Percentiles rank a stretch among this genome's conserved stretches.
Conservation (phyloP, 2,329 filamentous ascomycete species). For the Niveomyces coronatus region DNA sequence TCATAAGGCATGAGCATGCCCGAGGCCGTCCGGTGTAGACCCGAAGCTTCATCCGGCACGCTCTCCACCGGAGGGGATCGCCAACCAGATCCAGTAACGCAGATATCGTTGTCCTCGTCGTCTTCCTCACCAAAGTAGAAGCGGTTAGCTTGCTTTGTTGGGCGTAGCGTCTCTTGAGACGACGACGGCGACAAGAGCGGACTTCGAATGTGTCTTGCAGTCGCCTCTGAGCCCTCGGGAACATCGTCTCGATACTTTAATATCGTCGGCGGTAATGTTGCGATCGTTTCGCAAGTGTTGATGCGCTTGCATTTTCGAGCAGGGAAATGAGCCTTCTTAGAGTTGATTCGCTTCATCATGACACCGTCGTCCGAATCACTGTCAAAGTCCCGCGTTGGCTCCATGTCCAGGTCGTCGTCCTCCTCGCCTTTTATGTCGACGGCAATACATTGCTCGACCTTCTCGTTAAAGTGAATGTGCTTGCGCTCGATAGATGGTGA, state of each 20-base stretch:
- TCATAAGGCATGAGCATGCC: slow-evolving; percentile 90
- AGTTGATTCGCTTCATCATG: slow-evolving; percentile 65
- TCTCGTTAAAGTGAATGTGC: slow-evolving; percentile 94
- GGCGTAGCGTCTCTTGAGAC: slow-evolving; percentile 72
- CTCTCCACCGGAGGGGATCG: slow-evolving; percentile 20
- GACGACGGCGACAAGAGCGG: slow-evolving; percentile 59
- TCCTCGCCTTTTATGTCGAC: slow-evolving; percentile 76
- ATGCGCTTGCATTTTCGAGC: slow-evolving; percentile 29
- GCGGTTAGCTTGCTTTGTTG: slow-evolving; percentile 54
- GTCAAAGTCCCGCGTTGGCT: slow-evolving; percentile 47
- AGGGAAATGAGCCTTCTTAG: slow-evolving; percentile 37
- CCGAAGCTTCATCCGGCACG: slow-evolving; percentile 40
- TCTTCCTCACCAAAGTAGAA: slow-evolving; percentile 51
- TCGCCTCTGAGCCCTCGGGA: slow-evolving; percentile 52
- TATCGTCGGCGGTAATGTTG: slow-evolving; percentile 77
- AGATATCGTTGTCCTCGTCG: slow-evolving; percentile 36
- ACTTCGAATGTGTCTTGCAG: slow-evolving; percentile 51
- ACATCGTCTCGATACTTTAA: slow-evolving; percentile 75
- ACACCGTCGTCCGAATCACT: slow-evolving; percentile 68
- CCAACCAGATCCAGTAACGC: slow-evolving; percentile 22
- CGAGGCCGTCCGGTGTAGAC: slow-evolving; percentile 68
- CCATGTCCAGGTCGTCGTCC: slow-evolving; percentile 60
- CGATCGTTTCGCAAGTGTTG: slow-evolving; percentile 60
- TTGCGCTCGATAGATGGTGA: slow-evolving; percentile 58
- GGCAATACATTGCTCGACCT: slow-evolving; percentile 92